Evolutionary conservation across 116 monocot species (phyloP).

Genomic region (Phalaenopsis hybrid): DNA sequence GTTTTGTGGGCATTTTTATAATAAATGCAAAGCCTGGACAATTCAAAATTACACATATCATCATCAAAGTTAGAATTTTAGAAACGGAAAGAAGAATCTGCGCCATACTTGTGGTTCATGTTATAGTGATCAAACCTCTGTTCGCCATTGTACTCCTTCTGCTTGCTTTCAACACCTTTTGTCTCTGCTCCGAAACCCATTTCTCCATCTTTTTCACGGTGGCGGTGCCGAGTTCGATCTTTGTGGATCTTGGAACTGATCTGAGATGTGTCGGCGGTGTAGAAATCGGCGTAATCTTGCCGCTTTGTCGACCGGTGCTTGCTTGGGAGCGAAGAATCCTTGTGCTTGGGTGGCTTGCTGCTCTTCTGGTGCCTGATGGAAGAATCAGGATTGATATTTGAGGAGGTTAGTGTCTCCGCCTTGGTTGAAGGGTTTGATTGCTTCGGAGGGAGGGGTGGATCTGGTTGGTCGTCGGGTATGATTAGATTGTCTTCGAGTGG

Average conservation of each 20-base stretch:
- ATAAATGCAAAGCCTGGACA: background rate
- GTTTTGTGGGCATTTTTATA: background rate
- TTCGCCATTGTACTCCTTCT: constrained; percentile 27
- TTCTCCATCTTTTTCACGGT: constrained; percentile 57
- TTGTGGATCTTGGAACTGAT: constrained; percentile 53
- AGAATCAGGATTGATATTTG: constrained; percentile 26
- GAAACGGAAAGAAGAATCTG: constrained; percentile 40
- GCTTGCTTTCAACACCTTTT: constrained; percentile 40
- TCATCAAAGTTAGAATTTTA: constrained; percentile 2
- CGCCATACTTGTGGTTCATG: constrained; percentile 58
- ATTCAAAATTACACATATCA: background rate
- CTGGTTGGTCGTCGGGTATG: constrained; percentile 61
- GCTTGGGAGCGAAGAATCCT: constrained; percentile 48
- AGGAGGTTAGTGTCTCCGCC: constrained; percentile 23
- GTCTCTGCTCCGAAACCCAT: constrained; percentile 30
- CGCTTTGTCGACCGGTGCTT: constrained; percentile 83
- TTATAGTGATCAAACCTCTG: constrained; percentile 73
- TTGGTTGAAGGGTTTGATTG: constrained; percentile 32
- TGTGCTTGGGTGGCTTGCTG: constrained; percentile 51
- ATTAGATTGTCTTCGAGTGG: constrained; percentile 68
- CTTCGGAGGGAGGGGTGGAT: constrained; percentile 36
- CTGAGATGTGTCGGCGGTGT: constrained; percentile 49
- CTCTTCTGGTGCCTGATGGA: constrained; percentile 55
- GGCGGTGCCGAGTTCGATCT: constrained; percentile 55
- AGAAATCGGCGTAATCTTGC: constrained; percentile 78